Evolutionary conservation across 192 early-diverging fungal genomes (phyloP), one percentile per base, ranked within the genome.

Genomic region (Linnemannia schmuckeri): DNA sequence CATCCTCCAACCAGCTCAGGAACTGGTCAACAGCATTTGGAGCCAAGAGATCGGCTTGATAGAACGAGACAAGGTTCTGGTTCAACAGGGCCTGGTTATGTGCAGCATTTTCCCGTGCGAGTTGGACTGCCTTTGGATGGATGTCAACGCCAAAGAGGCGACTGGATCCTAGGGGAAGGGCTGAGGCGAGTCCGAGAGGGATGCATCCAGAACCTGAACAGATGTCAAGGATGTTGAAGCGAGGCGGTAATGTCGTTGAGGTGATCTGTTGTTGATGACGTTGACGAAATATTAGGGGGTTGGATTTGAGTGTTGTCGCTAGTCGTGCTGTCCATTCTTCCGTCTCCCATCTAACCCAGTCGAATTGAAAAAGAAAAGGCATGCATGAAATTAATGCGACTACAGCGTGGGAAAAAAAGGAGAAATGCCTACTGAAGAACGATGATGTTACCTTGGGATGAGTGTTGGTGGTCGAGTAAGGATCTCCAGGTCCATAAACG

Each of bases 191-290:
- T 0, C 94, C 91, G 10, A 97, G 90, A 6, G 94, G 92, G 20
- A 98, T 93, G 81, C 97, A 98, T 0, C 97, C 97, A 0, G 96
- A 92, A 0, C 98, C 98, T 1, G 96, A 94, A 78, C 98, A 98
- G 9, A 97, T 81, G 87, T 99, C 98, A 0, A 98, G 88, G 33
- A 99, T 93, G 37, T 92, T 89, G 20, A 97, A 87, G 47, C 20
- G n/a, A 66, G 27, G 22, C 79, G 66, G n/a, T 47, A 40, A 6
- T 55, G 35, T 55, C 37, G 38, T 52, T 22, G 41, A 52, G 49
- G 73, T 20, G 37, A 17, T 55, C 20, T 80, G 41, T 71, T 82
- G 70, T 71, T 55, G 35, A 9, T 79, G 49, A 4, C 0, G 22
- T n/a, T 22, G 33, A 12, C 6, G 76, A 18, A 73, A 77, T 22